Evolutionary conservation across 345 rosid species (phyloP).

Genomic region (Moricandia moricandioides): DNA sequence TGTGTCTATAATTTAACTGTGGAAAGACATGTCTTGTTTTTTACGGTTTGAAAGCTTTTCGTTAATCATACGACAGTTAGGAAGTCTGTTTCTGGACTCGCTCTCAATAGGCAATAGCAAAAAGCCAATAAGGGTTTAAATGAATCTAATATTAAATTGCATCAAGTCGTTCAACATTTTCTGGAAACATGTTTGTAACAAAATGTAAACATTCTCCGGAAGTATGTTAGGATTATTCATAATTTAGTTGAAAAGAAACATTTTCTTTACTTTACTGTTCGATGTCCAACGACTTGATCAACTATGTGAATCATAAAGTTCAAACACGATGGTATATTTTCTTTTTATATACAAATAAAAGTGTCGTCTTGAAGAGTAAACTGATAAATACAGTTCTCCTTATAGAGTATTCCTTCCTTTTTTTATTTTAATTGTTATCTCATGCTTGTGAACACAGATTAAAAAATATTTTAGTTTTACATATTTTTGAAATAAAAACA

Average conservation of each 20-base stretch:
- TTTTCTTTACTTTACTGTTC: neutral
- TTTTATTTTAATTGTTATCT: too few relatives aligned
- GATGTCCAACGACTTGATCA: neutral
- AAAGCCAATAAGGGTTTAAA: neutral
- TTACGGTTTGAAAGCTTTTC: neutral
- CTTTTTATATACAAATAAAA: neutral
- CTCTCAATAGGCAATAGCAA: neutral
- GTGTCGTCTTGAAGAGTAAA: neutral
- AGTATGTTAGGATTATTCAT: neutral
- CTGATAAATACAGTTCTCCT: neutral
- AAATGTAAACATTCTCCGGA: neutral
- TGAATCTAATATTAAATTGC: neutral
- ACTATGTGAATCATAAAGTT: neutral
- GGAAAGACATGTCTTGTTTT: neutral
- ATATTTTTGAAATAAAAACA: too few relatives aligned
- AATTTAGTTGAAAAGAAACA: neutral
- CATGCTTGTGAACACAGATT: too few relatives aligned
- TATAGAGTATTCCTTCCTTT: too few relatives aligned
- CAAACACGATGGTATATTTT: neutral
- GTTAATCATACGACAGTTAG: constrained; percentile 2
- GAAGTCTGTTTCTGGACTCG: constrained; percentile 13
- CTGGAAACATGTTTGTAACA: constrained; percentile 25
- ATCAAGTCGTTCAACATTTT: constrained; percentile 22
- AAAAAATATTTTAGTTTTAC: too few relatives aligned
- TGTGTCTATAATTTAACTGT: neutral